Conservation (phyloP, 2,329 filamentous ascomycete genomes). For the Penicillium aurantiogriseum region DNA sequence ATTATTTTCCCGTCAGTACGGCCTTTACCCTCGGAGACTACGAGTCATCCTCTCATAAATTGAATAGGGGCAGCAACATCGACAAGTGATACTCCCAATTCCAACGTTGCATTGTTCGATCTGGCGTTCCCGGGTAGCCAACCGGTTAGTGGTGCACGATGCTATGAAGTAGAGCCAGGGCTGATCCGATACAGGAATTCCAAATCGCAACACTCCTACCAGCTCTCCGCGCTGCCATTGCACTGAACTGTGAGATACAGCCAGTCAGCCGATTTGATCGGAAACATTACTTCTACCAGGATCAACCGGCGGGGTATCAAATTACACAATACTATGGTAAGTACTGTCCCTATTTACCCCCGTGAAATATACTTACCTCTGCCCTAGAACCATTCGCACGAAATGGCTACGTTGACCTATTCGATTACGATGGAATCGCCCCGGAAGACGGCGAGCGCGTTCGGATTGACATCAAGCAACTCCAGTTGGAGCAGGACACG, state of each 20-base stretch:
- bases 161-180: neutral
- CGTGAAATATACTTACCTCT: constrained; percentile 8
- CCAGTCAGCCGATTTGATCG: constrained; percentile 80
- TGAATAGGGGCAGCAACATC: constrained; percentile 56
- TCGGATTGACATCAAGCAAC: constrained; percentile 79
- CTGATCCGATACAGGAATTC: constrained; percentile 53
- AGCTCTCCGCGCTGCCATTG: constrained; percentile 83
- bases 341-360: neutral
- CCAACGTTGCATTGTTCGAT: constrained; percentile 86
- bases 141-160: constrained; percentile 51
- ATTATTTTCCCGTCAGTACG: constrained; percentile 70
- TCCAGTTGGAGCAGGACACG: constrained; percentile 97
- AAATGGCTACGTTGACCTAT: constrained; percentile 70
- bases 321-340: constrained; percentile 89
- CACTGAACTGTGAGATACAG: constrained; percentile 77
- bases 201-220: constrained; percentile 81
- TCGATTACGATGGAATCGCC: constrained; percentile 74
- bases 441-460: constrained; percentile 69
- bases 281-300: constrained; percentile 99
- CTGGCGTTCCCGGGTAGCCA: constrained; percentile 85
- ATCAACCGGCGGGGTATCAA: constrained; percentile 94
- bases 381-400: constrained; percentile 59
- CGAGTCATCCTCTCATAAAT: constrained; percentile 1
- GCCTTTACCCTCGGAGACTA: constrained; percentile 6
- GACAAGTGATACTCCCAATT: constrained; percentile 70